These are phyloP conservation scores for Penicillium sp. DNA, from an alignment of 2,329 filamentous ascomycete species.

Conservation along the genomic window DNA sequence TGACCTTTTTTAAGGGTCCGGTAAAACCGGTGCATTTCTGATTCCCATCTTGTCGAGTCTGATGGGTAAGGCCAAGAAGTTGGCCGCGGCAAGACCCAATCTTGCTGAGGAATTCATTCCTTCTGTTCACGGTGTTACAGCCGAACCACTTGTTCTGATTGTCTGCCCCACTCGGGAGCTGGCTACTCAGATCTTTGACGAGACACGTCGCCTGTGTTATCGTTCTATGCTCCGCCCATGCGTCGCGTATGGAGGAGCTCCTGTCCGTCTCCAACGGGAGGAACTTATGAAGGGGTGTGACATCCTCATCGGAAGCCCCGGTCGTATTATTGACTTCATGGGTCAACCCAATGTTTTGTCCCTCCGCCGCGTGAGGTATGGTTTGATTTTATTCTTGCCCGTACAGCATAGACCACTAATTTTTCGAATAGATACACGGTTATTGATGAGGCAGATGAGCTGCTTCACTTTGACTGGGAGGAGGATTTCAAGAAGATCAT, in stretches of 20 bases:
- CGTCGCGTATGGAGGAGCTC: conserved; percentile 83
- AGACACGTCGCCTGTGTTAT: conserved; percentile 89
- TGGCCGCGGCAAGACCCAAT: conserved; percentile 73
- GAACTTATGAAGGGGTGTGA: conserved; percentile 85
- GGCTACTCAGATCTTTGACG: conserved; percentile 92
- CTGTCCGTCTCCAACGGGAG: conserved; percentile 66
- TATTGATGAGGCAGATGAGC: conserved; percentile 93
- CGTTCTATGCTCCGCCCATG: conserved; percentile 91
- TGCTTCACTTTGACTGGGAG: conserved; percentile 79
- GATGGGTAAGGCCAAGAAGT: conserved; percentile 93
- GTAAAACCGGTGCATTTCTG: conserved; percentile 92
- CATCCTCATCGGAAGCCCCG: conserved; percentile 82
- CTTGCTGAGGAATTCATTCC: conserved; percentile 55
- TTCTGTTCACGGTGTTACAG: conserved; percentile 58
- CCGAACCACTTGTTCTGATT: conserved; percentile 85
- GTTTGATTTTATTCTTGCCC: not conserved
- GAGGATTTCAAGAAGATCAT: conserved; percentile 75
- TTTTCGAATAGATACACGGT: conserved; percentile 58
- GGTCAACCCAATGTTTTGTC: conserved; percentile 67
- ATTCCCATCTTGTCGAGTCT: conserved; percentile 85
- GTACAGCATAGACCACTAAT: not conserved
- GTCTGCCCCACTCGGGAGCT: conserved; percentile 87
- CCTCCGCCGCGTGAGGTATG: conserved; percentile 72
- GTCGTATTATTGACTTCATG: conserved; percentile 84
- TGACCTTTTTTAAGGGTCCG: conserved; percentile 68